Conservation (phyloP, 2,329 filamentous ascomycete genomes). For the Rhinocladiella similis region DNA sequence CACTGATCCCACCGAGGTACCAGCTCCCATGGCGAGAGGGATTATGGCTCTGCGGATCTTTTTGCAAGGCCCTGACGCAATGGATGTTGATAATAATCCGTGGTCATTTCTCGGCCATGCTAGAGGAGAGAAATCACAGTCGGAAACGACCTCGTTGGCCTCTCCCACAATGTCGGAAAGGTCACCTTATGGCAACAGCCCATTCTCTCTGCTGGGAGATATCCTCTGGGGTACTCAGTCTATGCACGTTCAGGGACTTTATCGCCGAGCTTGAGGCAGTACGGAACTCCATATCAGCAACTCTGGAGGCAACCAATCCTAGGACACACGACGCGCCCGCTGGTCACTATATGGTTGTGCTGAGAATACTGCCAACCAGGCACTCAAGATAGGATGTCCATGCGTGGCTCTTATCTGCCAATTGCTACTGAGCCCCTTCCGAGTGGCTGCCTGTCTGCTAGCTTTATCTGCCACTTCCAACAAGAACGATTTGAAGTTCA, state of each 20-base stretch:
- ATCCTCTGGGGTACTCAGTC: not conserved
- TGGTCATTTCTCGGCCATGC: not conserved
- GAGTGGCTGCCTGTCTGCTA: no score
- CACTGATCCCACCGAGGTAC: not conserved
- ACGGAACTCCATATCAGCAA: no score
- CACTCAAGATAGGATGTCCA: no score
- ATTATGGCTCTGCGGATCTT: not conserved
- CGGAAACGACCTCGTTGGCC: not conserved
- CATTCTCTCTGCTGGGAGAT: not conserved
- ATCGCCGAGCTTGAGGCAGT: not conserved
- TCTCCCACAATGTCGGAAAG: not conserved
- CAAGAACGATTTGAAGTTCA: no score
- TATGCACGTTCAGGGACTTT: not conserved
- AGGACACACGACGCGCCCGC: no score
- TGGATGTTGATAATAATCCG: not conserved
- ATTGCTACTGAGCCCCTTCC: no score
- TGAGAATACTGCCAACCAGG: no score
- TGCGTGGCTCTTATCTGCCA: no score
- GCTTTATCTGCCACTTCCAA: no score
- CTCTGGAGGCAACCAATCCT: no score
- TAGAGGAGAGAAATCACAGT: not conserved
- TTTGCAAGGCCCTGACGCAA: not conserved
- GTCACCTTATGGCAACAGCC: not conserved
- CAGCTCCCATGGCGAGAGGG: slow-evolving; percentile 1
- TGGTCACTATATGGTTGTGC: no score